Evolutionary conservation across 176 grass and related monocot species (phyloP), one percentile per base, ranked within the genome.

Genomic region (Rhynchospora breviuscula): DNA sequence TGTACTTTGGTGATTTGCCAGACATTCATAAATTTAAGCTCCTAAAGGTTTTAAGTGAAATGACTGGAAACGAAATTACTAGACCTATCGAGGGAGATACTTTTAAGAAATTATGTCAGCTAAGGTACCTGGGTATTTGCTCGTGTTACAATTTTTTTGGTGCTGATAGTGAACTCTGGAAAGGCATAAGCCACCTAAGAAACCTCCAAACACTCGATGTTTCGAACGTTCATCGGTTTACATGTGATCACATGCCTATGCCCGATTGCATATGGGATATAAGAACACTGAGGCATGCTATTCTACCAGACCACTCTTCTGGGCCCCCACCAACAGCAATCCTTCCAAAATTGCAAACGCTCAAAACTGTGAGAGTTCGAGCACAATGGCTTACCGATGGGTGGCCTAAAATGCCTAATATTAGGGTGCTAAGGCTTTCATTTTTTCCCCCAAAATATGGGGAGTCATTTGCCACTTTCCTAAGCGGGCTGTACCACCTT

Each of bases 1-100:
- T 73, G 8, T 73, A 21, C 45, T 73, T 73, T 48, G 40, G 68
- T 73, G 68, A 73, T 10, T 8, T 48, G 68, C 33, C 68, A 18
- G 46, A 15, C 13, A 43, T 48, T 48, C 0, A 7, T 9, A 21
- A 8, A 7, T 73, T 73, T 73, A 47, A 31, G 45, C 33, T 73
- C 2, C 13, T 73, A 8, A 73, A 48, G 68, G 68, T 73, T 18
- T 47, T 73, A 31, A 73, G 68, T 73, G 68, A 73, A 73, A 73
- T 73, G 68, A 48, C 17, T 18, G 46, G 12, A 13, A 31, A 73
- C 12, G 18, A 73, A 45, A n/a, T 45, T 11, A 48, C 7, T 17
- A 73, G 31, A 73, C 40, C 31, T 18, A 45, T 73, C 45, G 14
- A 48, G 35, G 33, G 45, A 18, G 68, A 48, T 29, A 73, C 46